Base-by-base conservation (phyloP, 768 basidiomycete genomes). In the Psilocybe azurescens region DNA sequence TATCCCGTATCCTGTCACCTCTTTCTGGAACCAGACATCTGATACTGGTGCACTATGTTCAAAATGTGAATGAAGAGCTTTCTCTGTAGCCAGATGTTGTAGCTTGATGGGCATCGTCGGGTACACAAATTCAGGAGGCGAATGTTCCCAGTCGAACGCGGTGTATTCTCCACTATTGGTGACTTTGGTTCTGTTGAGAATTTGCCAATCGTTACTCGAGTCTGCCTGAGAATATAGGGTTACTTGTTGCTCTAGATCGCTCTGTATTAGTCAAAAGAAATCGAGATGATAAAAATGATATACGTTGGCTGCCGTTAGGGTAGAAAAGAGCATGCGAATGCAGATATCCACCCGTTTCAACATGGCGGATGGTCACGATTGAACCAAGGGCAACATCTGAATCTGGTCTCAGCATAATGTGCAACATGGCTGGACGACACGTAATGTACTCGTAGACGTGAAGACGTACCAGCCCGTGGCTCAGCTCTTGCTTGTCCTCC, bases 11-110 rank as follows among this genome's bases (percentile, higher is more conserved):
- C 81, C 94, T 1, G 95, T 96, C 1, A 98, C 95, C 73, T 99
- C 97, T 70, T 98, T 96, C 79, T 99, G 97, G 81, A 98, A 99
- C 69, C 99, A 97, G 50, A 98, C 97, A 49, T 99, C 97, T 36
- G 93, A 94, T 10, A 99, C 89, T 16, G 96, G 95, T 6, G 97
- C 95, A 24, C 97, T 90, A 66, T 90, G 77, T 66, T 99, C 97
- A 24, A 24, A 24, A 76, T 99, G 97, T 48, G 94, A 95, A 80
- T 99, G 97, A 3, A 99, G 85, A 60, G 89, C 84, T 72, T 94
- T 96, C 64, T 90, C 84, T 0, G 97, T 97, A 20, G 81, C 38
- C 49, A 88, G 78, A 75, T 99, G 97, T 33, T 87, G 82, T 29
- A 99, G 78, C 70, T 91, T 93, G 79, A 99, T 83, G 65, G 87